Evolutionary conservation across 2,329 filamentous ascomycete genomes (phyloP).

Genomic region (Claviceps fusiformis): DNA sequence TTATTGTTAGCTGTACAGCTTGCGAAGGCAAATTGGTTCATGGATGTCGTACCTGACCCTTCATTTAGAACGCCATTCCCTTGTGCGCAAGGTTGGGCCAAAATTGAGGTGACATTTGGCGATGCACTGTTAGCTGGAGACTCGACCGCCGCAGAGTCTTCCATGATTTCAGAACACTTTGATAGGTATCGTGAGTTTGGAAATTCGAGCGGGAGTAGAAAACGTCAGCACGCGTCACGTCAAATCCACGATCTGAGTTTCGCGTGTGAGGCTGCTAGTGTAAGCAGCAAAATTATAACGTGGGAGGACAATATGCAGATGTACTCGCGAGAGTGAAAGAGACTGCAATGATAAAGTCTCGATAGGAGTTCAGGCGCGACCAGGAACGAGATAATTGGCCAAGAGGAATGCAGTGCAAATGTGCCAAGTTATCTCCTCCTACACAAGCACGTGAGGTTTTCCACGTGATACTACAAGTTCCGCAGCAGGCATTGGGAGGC

Average conservation of each 20-base stretch:
- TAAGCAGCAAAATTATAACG: neutral
- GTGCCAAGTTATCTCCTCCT: neutral
- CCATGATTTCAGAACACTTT: constrained; percentile 30
- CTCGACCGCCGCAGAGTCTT: constrained; percentile 43
- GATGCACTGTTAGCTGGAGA: constrained; percentile 43
- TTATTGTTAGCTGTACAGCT: constrained; percentile 2
- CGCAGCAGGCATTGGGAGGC: neutral
- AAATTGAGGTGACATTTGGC: constrained; percentile 40
- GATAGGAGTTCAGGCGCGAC: constrained; percentile 27
- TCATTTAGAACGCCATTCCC: constrained; percentile 26
- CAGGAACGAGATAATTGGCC: neutral
- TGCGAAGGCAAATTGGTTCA: neutral
- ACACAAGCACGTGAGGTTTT: neutral
- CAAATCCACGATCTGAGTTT: neutral
- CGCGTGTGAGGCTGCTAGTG: neutral
- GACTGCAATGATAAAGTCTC: constrained; percentile 17
- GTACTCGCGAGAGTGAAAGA: neutral
- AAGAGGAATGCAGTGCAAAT: neutral
- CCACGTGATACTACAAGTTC: neutral
- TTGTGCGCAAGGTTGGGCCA: constrained; percentile 40
- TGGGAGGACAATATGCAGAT: neutral
- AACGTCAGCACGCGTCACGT: constrained; percentile 6
- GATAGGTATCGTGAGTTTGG: neutral
- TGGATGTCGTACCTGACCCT: constrained; percentile 29
- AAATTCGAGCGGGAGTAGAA: neutral